Conservation (phyloP, 305 asterid genomes). For the Coffea humblotiana region DNA sequence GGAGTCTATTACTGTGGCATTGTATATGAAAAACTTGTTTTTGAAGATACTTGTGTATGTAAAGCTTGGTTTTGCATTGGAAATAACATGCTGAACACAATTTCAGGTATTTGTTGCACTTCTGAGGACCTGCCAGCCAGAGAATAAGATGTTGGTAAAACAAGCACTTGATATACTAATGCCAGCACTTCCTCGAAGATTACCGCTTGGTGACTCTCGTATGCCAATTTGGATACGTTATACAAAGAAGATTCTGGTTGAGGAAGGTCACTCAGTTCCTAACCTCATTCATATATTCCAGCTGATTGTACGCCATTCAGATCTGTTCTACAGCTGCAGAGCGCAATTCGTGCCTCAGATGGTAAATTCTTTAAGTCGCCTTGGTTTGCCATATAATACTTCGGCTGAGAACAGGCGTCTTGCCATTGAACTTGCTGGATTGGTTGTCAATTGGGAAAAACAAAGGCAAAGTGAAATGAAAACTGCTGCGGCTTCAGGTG, state of each 20-base stretch:
- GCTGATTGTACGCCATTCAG: conserved; percentile 99
- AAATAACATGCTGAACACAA: conserved; percentile 17
- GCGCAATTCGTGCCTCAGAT: conserved; percentile 99
- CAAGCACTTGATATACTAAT: conserved; percentile 99
- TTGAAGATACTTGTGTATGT: too few relatives aligned
- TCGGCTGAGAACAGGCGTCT: conserved; percentile 98
- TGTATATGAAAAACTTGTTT: too few relatives aligned
- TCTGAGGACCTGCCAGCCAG: conserved; percentile 98
- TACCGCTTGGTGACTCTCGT: conserved; percentile 98
- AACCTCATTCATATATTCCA: conserved; percentile 99
- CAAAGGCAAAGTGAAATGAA: conserved; percentile 90
- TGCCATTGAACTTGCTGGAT: conserved; percentile 99
- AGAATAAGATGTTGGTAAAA: conserved; percentile 93
- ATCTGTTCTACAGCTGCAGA: conserved; percentile 98
- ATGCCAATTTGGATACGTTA: conserved; percentile 99
- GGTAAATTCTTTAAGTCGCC: conserved; percentile 99
- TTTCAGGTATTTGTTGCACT: conserved; percentile 98
- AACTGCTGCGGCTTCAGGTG: conserved; percentile 60
- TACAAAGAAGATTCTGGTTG: conserved; percentile 96
- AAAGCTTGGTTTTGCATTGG: not conserved
- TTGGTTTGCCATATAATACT: conserved; percentile 95
- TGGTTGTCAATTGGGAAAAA: conserved; percentile 98
- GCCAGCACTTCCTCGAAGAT: conserved; percentile 99
- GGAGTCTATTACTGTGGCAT: too few relatives aligned
- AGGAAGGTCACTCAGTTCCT: conserved; percentile 99